phyloP scores from a whole-genome alignment of 2,329 filamentous ascomycete genomes.

The Hymenoscyphus albidus region DNA sequence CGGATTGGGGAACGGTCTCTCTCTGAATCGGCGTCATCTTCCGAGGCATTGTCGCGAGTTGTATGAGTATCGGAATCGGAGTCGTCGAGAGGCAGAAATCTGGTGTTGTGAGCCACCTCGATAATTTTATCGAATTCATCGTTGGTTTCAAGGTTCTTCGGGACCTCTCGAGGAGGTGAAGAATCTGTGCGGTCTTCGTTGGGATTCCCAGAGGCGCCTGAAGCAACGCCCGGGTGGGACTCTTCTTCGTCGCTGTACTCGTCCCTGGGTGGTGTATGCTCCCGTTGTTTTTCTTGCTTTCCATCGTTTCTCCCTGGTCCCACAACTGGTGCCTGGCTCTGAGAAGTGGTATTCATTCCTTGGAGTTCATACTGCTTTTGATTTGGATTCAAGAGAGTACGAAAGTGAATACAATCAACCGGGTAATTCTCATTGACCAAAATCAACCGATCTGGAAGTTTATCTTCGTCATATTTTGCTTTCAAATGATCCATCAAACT shows the following conservation, averaged over 20 bases:
- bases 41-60: constrained; percentile 15
- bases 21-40: constrained; percentile 33
- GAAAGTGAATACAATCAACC: constrained; percentile 62
- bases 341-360: constrained; percentile 9
- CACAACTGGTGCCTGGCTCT: background rate
- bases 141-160: constrained; percentile 6
- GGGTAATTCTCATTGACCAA: constrained; percentile 68
- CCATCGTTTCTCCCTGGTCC: background rate
- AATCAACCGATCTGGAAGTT: constrained; percentile 39
- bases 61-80: constrained; percentile 37
- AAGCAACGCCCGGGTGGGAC: background rate
- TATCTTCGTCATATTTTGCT: constrained; percentile 17
- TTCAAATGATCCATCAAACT: constrained; percentile 58
- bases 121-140: constrained; percentile 66
- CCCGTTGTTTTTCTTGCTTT: background rate
- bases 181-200: background rate
- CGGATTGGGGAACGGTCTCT: constrained; percentile 23
- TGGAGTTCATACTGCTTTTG: constrained; percentile 56
- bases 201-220: constrained; percentile 45
- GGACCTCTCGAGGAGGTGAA: background rate
- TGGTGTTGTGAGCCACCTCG: constrained; percentile 54
- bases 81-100: constrained; percentile 53
- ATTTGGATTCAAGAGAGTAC: constrained; percentile 53
- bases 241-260: constrained; percentile 7
- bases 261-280: background rate